phyloP scores from a whole-genome alignment of 2,329 filamentous ascomycete genomes.

The Verticillium dahliae region DNA sequence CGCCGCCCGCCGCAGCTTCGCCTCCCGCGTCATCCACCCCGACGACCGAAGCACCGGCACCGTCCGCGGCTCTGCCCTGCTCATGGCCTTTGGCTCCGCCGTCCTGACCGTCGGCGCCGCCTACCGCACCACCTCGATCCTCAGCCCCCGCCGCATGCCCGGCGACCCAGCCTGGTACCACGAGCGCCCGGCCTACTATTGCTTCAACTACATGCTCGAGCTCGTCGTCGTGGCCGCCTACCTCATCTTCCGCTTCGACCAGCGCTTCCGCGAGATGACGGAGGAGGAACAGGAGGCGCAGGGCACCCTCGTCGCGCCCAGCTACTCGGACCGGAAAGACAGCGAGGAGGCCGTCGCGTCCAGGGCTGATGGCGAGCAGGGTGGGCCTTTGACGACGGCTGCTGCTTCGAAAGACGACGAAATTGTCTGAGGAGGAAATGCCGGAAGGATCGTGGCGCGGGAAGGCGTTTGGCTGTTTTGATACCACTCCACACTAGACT shows the following conservation, averaged over 20 bases:
- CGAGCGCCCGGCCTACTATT: slow-evolving; percentile 67
- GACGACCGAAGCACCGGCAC: slow-evolving; percentile 54
- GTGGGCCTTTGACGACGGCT: not conserved
- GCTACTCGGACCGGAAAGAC: not conserved
- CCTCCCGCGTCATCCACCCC: slow-evolving; percentile 52
- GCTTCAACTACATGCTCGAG: slow-evolving; percentile 73
- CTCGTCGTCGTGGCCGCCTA: slow-evolving; percentile 63
- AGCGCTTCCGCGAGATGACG: slow-evolving; percentile 63
- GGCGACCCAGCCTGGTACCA: slow-evolving; percentile 62
- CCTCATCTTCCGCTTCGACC: slow-evolving; percentile 62
- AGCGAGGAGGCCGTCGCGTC: not conserved
- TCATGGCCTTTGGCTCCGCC: slow-evolving; percentile 52
- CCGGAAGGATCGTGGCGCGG: no score
- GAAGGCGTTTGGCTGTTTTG: not conserved
- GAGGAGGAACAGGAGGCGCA: not conserved
- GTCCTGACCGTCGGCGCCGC: slow-evolving; percentile 63
- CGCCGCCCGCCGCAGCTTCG: slow-evolving; percentile 44
- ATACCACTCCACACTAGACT: not conserved
- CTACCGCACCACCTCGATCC: slow-evolving; percentile 60
- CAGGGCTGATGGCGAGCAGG: not conserved
- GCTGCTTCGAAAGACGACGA: no score
- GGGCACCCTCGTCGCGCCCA: not conserved
- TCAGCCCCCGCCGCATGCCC: slow-evolving; percentile 33
- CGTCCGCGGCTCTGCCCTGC: slow-evolving; percentile 58
- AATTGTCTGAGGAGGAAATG: not conserved